Base-by-base conservation (phyloP, 345 rosid genomes). In the Populus pruinosa region DNA sequence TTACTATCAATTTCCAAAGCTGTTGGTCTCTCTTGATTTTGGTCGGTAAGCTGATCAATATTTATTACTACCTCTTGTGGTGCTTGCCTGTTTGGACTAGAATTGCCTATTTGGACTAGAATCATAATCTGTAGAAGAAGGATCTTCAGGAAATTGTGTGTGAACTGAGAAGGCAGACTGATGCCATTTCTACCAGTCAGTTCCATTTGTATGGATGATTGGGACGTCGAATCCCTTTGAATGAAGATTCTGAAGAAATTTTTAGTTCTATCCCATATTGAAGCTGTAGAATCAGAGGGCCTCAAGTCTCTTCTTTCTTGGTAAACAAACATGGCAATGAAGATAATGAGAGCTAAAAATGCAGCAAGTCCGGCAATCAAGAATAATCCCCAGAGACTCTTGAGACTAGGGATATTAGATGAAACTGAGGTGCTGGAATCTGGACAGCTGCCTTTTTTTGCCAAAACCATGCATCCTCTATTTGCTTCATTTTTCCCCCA, bases 321-420 rank as follows among this genome's bases (percentile, higher is more conserved):
- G 39, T 68, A 81, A 14, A 71, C 12, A 12, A 81, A 81, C 44
- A n/a, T 56, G 49, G 23, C 70, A 0, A 29, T 0, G 36, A 67
- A 81, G 56, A 72, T 66, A 1, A 76, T 10, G 44, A 81, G 65
- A 35, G 83, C 74, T 33, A 61, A 16, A 6, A 44, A 25, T 5
- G 80, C 69, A 67, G 71, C 78, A 27, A 69, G 2, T 62, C 84
- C 84, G 0, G 81, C 81, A 6, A 81, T 77, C 12, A 81, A 27
- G 31, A 81, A 81, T 33, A 81, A 69, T 3, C 84, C 80, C 78
- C 72, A 73, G 71, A 81, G 77, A 63, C 78, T 77, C 13, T 73
- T 18, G 27, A 81, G 73, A 59, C 84, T 50, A 6, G 77, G 78
- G 41, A 71, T 77, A 12, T n/a, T 29, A 0, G 81, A 47, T 49